Conservation (phyloP, 345 rosid genomes). For the Erucastrum elatum region DNA sequence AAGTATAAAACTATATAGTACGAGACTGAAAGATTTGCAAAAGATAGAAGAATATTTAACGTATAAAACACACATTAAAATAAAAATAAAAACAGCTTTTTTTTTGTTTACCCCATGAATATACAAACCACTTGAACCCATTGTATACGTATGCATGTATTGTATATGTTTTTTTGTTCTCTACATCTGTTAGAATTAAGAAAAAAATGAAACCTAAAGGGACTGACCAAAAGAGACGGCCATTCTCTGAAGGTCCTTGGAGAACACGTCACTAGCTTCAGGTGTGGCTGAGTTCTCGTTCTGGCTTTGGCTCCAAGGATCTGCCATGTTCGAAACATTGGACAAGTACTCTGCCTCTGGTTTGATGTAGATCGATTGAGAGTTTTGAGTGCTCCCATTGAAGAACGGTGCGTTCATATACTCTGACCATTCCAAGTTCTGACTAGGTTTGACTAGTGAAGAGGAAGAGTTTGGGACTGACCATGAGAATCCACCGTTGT, state of each 20-base stretch:
- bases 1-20: constrained; percentile 11
- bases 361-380: constrained; percentile 33
- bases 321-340: constrained; percentile 30
- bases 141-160: constrained; percentile 33
- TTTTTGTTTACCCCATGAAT: constrained; percentile 15
- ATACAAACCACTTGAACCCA: constrained; percentile 29
- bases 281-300: constrained; percentile 24
- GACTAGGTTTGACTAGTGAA: constrained; percentile 27
- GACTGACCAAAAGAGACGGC: constrained; percentile 42
- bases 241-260: constrained; percentile 43
- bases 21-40: constrained; percentile 26
- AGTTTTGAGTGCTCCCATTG: constrained; percentile 31
- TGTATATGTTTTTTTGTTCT: constrained; percentile 23
- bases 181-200: constrained; percentile 29
- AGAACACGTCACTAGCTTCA: constrained; percentile 39
- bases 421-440: constrained; percentile 41
- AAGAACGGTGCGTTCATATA: constrained; percentile 39
- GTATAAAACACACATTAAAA: constrained; percentile 35
- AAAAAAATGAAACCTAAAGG: constrained; percentile 17
- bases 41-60: constrained; percentile 36
- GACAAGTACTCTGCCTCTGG: constrained; percentile 35
- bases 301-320: constrained; percentile 38
- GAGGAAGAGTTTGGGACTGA: constrained; percentile 28
- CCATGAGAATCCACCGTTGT: constrained; percentile 38
- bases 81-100: neutral